Base-by-base conservation (phyloP, 495 filamentous ascomycete species). In the Talaromyces ruber region DNA sequence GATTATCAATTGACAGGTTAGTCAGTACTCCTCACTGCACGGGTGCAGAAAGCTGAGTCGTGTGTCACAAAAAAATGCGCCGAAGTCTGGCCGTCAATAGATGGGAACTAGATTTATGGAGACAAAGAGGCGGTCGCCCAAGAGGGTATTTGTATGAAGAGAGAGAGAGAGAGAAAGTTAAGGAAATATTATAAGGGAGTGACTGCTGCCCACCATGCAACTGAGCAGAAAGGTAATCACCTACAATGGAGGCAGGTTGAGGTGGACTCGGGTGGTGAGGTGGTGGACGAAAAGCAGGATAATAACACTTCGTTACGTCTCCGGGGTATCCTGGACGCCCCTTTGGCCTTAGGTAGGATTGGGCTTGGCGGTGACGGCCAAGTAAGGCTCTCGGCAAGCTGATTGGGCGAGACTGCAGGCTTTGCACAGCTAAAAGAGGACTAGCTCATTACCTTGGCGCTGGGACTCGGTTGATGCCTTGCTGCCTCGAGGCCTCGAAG, bases 81-180 rank as follows among this genome's bases (percentile, higher is more conserved):
- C 62, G 64, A 63, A 62, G 62, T 62, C 63, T 53, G 50, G 50
- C 50, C 50, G 50, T 53, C 25, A 21, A 53, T 24, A 21, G 50
- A 53, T 25, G 28, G 50, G 43, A 47, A 47, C 16, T 47, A 47
- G 43, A 22, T 47, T n/a, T 47, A 21, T 28, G 51, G 22, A 28
- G 22, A 28, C 51, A 54, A 54, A 54, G 32, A 58, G 32, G 55
- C 55, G 55, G 30, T 58, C 32, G 34, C 58, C 18, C 12, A 37
- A 12, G 32, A 59, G 25, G 11, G 58, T 14, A 18, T 58, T 11
- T 14, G 21, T 34, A 26, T n/a, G 39, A 22, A 26, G 55, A 14
- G 25, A 43, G 9, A 60, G 52, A 58, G 18, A 18, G 32, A 53
- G 29, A 62, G 5, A 26, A 58, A 25, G 39, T 25, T 16, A 57